Percentiles rank a stretch among this genome's conserved stretches.
Conservation (phyloP, 495 filamentous ascomycete species). For the Bombardia bombarda region DNA sequence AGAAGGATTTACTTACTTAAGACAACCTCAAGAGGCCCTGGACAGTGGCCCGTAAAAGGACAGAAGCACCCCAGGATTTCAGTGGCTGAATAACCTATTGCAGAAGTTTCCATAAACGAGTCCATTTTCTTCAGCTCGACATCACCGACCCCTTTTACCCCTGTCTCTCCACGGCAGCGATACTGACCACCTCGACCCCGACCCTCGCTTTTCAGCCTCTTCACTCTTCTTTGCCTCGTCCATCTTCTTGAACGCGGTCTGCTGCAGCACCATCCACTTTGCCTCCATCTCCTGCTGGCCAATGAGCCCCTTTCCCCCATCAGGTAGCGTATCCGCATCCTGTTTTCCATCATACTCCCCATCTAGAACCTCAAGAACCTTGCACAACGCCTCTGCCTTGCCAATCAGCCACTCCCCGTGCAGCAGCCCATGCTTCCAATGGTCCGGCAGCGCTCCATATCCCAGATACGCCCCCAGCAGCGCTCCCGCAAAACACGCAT, state of each 20-base stretch:
- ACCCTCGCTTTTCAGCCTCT: neutral
- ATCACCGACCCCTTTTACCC: neutral
- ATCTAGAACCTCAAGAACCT: slow-evolving; percentile 19
- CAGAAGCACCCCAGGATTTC: too few relatives aligned
- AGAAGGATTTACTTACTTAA: too few relatives aligned
- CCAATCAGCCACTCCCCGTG: slow-evolving; percentile 31
- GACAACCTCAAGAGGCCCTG: too few relatives aligned
- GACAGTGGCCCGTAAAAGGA: too few relatives aligned
- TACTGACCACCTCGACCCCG: neutral
- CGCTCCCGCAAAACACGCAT: slow-evolving; percentile 40
- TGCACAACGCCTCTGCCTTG: slow-evolving; percentile 24
- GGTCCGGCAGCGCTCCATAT: slow-evolving; percentile 27
- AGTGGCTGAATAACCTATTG: too few relatives aligned
- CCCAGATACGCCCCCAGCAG: slow-evolving; percentile 36
- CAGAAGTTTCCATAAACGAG: too few relatives aligned
- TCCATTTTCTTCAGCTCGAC: too few relatives aligned
- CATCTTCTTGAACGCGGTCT: slow-evolving; percentile 14
- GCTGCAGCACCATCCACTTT: slow-evolving; percentile 23
- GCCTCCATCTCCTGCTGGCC: slow-evolving; percentile 24
- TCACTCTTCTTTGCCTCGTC: slow-evolving; percentile 12
- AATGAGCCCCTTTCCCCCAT: slow-evolving; percentile 19
- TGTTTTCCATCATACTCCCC: slow-evolving; percentile 18
- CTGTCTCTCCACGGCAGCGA: neutral
- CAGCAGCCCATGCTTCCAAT: slow-evolving; percentile 35
- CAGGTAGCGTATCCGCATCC: slow-evolving; percentile 21